Conservation (phyloP, 176 grass and related monocot genomes). For the Puya raimondii region DNA sequence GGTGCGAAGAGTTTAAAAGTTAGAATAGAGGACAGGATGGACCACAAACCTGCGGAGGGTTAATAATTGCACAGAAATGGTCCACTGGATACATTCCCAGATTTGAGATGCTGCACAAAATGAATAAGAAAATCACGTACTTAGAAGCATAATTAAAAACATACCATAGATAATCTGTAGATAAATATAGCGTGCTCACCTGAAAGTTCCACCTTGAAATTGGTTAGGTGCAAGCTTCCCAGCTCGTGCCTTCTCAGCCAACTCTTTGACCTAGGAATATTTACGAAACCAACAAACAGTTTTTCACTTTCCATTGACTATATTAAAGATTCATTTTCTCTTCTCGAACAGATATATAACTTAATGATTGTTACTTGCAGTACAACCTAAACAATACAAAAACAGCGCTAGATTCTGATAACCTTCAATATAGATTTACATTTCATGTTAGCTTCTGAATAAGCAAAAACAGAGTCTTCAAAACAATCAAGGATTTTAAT, state of each 20-base stretch:
- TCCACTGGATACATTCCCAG: slow-evolving; percentile 96
- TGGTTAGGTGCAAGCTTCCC: slow-evolving; percentile 82
- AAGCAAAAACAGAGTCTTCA: not conserved
- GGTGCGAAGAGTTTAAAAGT: not conserved
- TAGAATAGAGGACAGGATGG: not conserved
- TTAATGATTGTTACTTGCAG: not conserved
- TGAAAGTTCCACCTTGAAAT: slow-evolving; percentile 89
- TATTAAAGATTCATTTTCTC: not conserved
- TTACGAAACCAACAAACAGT: not conserved
- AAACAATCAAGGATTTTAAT: too few relatives aligned
- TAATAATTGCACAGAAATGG: slow-evolving; percentile 98
- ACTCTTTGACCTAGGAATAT: slow-evolving; percentile 64
- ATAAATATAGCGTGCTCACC: slow-evolving; percentile 24
- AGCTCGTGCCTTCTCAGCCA: slow-evolving; percentile 81
- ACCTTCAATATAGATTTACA: not conserved
- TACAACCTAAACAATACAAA: too few relatives aligned
- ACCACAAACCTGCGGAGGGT: slow-evolving; percentile 71
- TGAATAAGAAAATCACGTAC: slow-evolving; percentile 14
- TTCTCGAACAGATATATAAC: not conserved
- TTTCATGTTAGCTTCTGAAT: not conserved
- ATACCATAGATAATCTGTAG: not conserved
- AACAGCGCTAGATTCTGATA: too few relatives aligned
- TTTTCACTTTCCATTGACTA: not conserved
- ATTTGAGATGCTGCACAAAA: slow-evolving; percentile 78
- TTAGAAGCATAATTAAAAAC: slow-evolving; percentile 13